Base-by-base conservation (phyloP, 1,139 yeast genomes). In the Taphrina betulina region DNA sequence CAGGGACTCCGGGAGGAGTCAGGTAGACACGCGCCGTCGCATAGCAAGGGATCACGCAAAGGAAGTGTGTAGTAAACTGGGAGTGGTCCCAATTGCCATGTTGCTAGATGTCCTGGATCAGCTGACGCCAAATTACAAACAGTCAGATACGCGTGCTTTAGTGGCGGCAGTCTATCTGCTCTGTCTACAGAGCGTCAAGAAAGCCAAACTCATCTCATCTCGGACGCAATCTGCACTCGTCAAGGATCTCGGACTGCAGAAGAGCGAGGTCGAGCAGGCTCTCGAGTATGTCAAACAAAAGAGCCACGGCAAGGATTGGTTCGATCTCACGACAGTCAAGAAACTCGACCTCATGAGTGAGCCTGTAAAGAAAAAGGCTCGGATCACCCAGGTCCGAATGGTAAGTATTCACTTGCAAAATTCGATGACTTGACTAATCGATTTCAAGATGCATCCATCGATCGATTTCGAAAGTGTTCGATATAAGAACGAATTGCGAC, bases 41-140 rank as follows among this genome's bases (percentile, higher is more conserved):
- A 31, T 43, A 29, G 48, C 48, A 3, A 36, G 48, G 5, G 48
- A 43, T 19, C 48, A 43, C 8, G 48, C 48, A 17, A 29, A 43
- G 20, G 38, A 31, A 23, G 31, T 43, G 5, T 43, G 48, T 22
- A 19, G 28, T 37, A 43, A 43, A 20, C 8, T 43, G 7, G 19
- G 29, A 8, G 14, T 29, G 5, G 38, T 43, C 8, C 48, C 36
- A 3, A 31, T 43, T 10, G 48, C 48, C 1, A 5, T 23, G 8
- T 17, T 43, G 3, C 19, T 43, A 29, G 38, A 43, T 10, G 10
- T 43, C 10, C 17, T 43, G 20, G 48, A 43, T 31, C 36, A 31
- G 3, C 12, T 43, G 3, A 23, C 31, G 19, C 34, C 17, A 3
- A 23, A 24, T n/a, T 33, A 43, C 48, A 31, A 20, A 22, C 29